Percentiles rank a stretch among this genome's conserved stretches.
These are phyloP conservation scores for Ogataea nakhonphanomensis DNA, from an alignment of 805 yeast genomes.

Conservation along the genomic window DNA sequence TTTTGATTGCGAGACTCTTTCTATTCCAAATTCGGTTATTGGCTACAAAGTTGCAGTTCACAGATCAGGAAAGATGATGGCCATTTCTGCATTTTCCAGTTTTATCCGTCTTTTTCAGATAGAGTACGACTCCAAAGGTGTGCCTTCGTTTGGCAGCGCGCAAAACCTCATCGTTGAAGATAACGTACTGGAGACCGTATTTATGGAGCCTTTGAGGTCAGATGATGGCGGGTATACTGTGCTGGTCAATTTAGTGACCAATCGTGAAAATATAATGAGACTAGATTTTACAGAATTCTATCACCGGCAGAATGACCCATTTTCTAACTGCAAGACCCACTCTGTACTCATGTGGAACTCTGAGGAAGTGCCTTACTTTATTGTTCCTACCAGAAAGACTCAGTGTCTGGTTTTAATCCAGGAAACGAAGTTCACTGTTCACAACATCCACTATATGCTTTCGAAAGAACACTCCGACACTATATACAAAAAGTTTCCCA, in stretches of 20 bases:
- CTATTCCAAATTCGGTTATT: slow-evolving; percentile 14
- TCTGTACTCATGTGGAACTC: slow-evolving; percentile 23
- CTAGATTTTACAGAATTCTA: slow-evolving; percentile 26
- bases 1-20: neutral
- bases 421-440: slow-evolving; percentile 20
- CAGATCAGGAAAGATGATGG: slow-evolving; percentile 20
- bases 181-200: slow-evolving; percentile 21
- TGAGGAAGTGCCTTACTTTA: slow-evolving; percentile 28
- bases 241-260: slow-evolving; percentile 22
- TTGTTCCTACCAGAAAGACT: slow-evolving; percentile 25
- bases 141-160: slow-evolving; percentile 20
- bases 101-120: slow-evolving; percentile 19
- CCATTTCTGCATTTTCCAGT: slow-evolving; percentile 25
- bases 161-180: slow-evolving; percentile 25
- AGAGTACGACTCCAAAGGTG: slow-evolving; percentile 17
- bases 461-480: slow-evolving; percentile 29
- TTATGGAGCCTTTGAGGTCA: slow-evolving; percentile 20
- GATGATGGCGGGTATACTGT: slow-evolving; percentile 19
- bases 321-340: slow-evolving; percentile 18
- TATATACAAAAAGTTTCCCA: slow-evolving; percentile 15
- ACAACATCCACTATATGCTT: slow-evolving; percentile 25
- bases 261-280: slow-evolving; percentile 21
- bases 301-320: slow-evolving; percentile 9
- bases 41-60: slow-evolving; percentile 10
- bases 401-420: slow-evolving; percentile 28